phyloP scores from a whole-genome alignment of 2,329 filamentous ascomycete species.

The Talaromyces sp. region DNA sequence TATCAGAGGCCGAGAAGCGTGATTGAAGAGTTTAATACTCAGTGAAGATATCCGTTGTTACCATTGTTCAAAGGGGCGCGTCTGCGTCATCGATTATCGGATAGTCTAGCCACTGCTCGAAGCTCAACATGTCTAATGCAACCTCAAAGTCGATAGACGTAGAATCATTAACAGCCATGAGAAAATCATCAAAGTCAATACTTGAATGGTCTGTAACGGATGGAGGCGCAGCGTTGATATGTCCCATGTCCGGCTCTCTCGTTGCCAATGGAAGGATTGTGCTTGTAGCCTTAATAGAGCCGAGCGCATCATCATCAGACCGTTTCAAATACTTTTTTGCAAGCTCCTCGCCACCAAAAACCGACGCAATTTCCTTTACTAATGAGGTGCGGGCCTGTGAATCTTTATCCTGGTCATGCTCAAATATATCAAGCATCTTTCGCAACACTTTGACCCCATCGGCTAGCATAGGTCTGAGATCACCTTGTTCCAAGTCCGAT shows the following conservation, averaged over 20 bases:
- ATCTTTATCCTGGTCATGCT: constrained; percentile 21
- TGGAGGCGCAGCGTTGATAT: neutral
- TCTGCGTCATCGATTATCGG: neutral
- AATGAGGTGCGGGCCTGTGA: constrained; percentile 22
- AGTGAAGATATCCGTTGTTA: neutral
- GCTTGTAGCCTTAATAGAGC: neutral
- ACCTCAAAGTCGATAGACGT: constrained; percentile 12
- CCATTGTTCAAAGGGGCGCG: neutral
- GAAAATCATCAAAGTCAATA: neutral
- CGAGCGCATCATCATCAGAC: neutral
- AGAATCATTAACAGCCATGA: constrained; percentile 1
- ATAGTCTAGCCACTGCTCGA: constrained; percentile 14
- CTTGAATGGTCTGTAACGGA: neutral
- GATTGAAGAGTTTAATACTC: constrained; percentile 15
- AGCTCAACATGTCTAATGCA: constrained; percentile 15
- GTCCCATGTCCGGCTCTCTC: neutral
- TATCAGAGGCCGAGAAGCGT: constrained; percentile 16
- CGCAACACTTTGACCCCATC: constrained; percentile 25
- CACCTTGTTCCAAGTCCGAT: constrained; percentile 22
- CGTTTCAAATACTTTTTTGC: constrained; percentile 27
- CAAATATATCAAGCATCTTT: constrained; percentile 27
- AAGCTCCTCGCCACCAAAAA: constrained; percentile 27
- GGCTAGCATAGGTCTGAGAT: constrained; percentile 21
- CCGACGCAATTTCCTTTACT: constrained; percentile 24
- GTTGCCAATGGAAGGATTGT: neutral